phyloP scores from a whole-genome alignment of 768 basidiomycete species.

The Boletus eberwhitei region DNA sequence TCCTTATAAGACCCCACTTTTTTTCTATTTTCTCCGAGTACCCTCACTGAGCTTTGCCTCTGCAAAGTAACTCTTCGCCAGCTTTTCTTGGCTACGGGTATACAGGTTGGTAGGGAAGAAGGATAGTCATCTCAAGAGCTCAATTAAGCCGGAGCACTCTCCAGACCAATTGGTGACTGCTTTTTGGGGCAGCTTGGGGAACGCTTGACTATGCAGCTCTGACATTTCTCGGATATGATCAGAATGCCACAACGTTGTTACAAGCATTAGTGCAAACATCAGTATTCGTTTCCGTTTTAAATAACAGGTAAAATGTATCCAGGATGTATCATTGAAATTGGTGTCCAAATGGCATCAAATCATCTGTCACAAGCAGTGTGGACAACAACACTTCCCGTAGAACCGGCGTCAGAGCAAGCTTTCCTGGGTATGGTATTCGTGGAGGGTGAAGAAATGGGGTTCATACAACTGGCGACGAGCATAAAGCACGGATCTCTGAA shows the following conservation, averaged over 20 bases:
- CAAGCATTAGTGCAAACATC: background rate
- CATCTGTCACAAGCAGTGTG: background rate
- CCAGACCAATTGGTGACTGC: constrained; percentile 39
- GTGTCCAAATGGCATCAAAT: background rate
- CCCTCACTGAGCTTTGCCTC: constrained; percentile 31
- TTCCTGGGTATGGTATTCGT: background rate
- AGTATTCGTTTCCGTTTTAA: background rate
- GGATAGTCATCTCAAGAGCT: constrained; percentile 36
- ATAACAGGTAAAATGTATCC: background rate
- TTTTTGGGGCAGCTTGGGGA: constrained; percentile 41
- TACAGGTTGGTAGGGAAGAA: constrained; percentile 43
- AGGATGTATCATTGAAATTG: background rate
- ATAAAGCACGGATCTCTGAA: background rate
- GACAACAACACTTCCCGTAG: background rate
- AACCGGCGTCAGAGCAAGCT: background rate
- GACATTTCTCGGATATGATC: constrained; percentile 36
- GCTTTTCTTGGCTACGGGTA: constrained; percentile 51
- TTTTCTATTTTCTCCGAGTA: background rate
- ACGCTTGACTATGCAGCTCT: constrained; percentile 76
- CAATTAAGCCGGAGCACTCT: constrained; percentile 82
- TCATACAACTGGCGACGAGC: background rate
- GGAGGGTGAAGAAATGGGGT: background rate
- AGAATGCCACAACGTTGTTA: background rate
- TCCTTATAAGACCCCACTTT: background rate
- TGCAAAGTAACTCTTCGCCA: constrained; percentile 56